Evolutionary conservation across 78 protist species (phyloP).

Genomic region (Fonticula alba): DNA sequence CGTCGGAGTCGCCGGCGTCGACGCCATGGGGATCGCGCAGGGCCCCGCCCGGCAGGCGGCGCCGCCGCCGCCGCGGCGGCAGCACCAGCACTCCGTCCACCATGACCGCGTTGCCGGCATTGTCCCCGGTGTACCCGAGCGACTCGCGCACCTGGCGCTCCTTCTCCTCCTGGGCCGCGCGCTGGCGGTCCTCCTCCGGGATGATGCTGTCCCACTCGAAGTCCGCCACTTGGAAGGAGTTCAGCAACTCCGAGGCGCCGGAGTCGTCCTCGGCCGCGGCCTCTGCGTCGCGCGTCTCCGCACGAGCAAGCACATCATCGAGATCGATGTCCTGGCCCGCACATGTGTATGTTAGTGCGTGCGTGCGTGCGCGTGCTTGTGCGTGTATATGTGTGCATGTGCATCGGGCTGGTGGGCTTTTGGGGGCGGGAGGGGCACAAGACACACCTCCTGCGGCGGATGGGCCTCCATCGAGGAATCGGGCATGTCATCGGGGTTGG

Average conservation of each 20-base stretch:
- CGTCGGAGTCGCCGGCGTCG: too few relatives aligned
- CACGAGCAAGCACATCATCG: slow-evolving; percentile 11
- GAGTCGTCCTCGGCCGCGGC: not conserved
- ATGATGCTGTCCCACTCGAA: slow-evolving; percentile 8
- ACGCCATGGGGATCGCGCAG: too few relatives aligned
- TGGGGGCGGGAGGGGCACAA: slow-evolving; percentile 1
- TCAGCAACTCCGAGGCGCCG: not conserved
- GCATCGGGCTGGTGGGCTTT: not conserved
- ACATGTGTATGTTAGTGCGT: not conserved
- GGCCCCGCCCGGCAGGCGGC: too few relatives aligned
- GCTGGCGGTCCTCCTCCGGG: slow-evolving; percentile 1
- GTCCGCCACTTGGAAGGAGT: slow-evolving; percentile 1
- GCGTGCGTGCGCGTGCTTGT: too few relatives aligned
- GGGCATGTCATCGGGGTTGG: not conserved
- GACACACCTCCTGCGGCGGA: not conserved
- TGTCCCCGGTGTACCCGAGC: too few relatives aligned
- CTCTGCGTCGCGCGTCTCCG: slow-evolving; percentile 4
- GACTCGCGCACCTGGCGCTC: too few relatives aligned
- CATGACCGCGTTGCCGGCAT: too few relatives aligned
- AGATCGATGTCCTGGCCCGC: not conserved
- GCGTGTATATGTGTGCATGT: not conserved
- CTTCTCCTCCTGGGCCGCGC: slow-evolving; percentile 2
- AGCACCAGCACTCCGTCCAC: too few relatives aligned
- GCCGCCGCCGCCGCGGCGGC: too few relatives aligned
- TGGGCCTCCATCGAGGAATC: not conserved